phyloP scores from a whole-genome alignment of 768 basidiomycete species.

The Chalciporus piperatus region DNA sequence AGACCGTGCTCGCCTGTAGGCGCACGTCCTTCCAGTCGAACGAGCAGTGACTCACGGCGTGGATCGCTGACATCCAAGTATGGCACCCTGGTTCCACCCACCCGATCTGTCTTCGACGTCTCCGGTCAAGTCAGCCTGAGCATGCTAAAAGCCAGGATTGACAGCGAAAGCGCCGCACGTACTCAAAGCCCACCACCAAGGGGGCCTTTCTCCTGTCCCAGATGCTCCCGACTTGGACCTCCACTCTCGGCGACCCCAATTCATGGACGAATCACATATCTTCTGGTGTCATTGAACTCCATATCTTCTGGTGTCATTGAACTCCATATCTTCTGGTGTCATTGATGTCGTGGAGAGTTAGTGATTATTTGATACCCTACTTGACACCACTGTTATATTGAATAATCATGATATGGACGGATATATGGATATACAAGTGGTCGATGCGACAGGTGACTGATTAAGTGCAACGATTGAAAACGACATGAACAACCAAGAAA shows the following conservation, averaged over 20 bases:
- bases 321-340: too few species aligned
- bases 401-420: slow-evolving; percentile 22
- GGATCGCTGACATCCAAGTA: slow-evolving; percentile 33
- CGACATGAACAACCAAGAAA: slow-evolving; percentile 3
- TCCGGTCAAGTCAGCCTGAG: slow-evolving; percentile 78
- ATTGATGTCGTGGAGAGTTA: slow-evolving; percentile 76
- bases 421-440: slow-evolving; percentile 1
- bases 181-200: slow-evolving; percentile 52
- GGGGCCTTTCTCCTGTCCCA: slow-evolving; percentile 54
- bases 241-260: slow-evolving; percentile 53
- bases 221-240: slow-evolving; percentile 20
- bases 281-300: too few species aligned
- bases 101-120: slow-evolving; percentile 66
- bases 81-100: slow-evolving; percentile 34
- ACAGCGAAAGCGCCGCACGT: slow-evolving; percentile 61
- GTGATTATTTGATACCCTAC: slow-evolving; percentile 60
- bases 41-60: slow-evolving; percentile 38
- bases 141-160: slow-evolving; percentile 90
- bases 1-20: slow-evolving; percentile 45
- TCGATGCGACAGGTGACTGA: slow-evolving; percentile 6
- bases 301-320: too few species aligned
- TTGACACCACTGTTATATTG: slow-evolving; percentile 10
- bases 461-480: not conserved
- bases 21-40: slow-evolving; percentile 43
- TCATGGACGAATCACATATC: slow-evolving; percentile 83